A percentile compares a stretch with the other conserved stretches of the same genome.
Conservation (phyloP, 352 stramenopile species). For the Phytopythium oedochilum region DNA sequence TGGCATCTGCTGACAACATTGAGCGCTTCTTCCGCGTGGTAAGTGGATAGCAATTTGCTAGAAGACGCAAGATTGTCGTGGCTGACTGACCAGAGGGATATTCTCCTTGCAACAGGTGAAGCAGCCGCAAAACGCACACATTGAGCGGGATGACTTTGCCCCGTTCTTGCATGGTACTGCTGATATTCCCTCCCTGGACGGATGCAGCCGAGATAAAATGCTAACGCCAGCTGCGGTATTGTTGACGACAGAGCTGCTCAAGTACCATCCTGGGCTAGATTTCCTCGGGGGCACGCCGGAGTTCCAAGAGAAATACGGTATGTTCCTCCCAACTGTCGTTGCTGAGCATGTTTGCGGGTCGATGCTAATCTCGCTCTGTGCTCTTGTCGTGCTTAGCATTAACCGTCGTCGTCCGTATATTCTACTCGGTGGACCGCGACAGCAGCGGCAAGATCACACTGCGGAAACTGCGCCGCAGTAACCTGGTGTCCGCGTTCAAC, state of each 20-base stretch:
- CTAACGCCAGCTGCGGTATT: background rate
- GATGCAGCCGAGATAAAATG: background rate
- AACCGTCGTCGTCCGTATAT: slow-evolving; percentile 95
- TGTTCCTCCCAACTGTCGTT: background rate
- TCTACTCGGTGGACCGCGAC: slow-evolving; percentile 92
- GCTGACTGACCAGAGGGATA: too few species aligned
- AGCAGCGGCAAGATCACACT: slow-evolving; percentile 95
- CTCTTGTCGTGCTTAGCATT: slow-evolving; percentile 52
- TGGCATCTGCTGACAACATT: slow-evolving; percentile 94
- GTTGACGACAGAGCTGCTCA: slow-evolving; percentile 62
- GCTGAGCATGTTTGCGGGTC: background rate
- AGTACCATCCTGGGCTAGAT: slow-evolving; percentile 91
- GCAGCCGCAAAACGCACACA: slow-evolving; percentile 86
- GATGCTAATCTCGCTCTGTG: background rate
- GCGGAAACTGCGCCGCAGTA: slow-evolving; percentile 92
- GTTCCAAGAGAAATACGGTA: slow-evolving; percentile 99
- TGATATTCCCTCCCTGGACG: slow-evolving; percentile 41
- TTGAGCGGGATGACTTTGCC: slow-evolving; percentile 96
- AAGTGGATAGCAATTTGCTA: slow-evolving; percentile 22
- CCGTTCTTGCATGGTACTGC: slow-evolving; percentile 92
- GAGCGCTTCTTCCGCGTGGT: slow-evolving; percentile 97
- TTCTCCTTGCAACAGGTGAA: slow-evolving; percentile 91
- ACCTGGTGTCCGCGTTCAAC: slow-evolving; percentile 94
- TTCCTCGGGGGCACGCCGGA: slow-evolving; percentile 97
- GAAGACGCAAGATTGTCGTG: too few species aligned